phyloP scores from a whole-genome alignment of 2,329 filamentous ascomycete genomes.

The Lachnellula cervina region DNA sequence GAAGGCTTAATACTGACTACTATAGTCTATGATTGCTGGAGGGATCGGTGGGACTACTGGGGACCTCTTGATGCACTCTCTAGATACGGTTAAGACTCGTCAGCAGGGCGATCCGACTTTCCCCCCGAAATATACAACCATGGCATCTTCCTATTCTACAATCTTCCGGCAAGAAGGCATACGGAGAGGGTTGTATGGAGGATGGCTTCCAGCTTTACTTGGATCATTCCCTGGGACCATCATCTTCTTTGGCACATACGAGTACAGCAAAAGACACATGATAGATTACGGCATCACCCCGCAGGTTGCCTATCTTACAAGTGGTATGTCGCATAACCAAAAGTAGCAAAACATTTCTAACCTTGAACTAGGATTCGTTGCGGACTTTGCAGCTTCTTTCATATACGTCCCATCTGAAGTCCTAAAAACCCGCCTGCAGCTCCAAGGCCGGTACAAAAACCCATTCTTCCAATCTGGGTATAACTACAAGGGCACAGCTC shows the following conservation, averaged over 20 bases:
- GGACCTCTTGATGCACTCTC: constrained; percentile 97
- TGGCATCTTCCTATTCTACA: constrained; percentile 85
- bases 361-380: constrained; percentile 66
- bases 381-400: constrained; percentile 85
- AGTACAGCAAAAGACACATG: constrained; percentile 87
- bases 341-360: constrained; percentile 6
- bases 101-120: constrained; percentile 95
- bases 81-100: constrained; percentile 96
- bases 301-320: constrained; percentile 78
- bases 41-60: constrained; percentile 89
- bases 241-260: constrained; percentile 94
- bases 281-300: constrained; percentile 79
- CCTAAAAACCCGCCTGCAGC: constrained; percentile 90
- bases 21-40: constrained; percentile 88
- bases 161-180: constrained; percentile 92
- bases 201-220: constrained; percentile 84
- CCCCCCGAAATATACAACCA: constrained; percentile 85
- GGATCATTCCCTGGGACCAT: constrained; percentile 93
- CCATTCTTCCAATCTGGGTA: constrained; percentile 91
- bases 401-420: constrained; percentile 97
- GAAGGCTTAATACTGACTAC: constrained; percentile 16
- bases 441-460: constrained; percentile 94
- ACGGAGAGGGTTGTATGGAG: constrained; percentile 79
- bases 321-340: constrained; percentile 52
- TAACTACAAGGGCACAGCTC: constrained; percentile 82